These are phyloP conservation scores for Xylariaceae sp. DNA, from an alignment of 2,329 filamentous ascomycete genomes.

Conservation along the genomic window DNA sequence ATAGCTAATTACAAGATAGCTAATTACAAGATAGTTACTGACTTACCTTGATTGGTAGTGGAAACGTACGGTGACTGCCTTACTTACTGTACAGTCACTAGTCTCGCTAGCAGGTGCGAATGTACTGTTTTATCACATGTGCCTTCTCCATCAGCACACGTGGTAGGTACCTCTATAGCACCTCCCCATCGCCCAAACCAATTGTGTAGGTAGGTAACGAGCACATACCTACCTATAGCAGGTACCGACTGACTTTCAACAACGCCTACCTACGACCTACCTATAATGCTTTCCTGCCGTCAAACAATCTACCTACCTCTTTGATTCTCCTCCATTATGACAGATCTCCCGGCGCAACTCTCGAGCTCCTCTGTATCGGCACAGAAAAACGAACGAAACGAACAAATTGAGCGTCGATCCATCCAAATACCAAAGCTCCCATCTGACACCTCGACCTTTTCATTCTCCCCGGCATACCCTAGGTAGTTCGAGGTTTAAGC, in stretches of 20 bases:
- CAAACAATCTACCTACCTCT: not conserved
- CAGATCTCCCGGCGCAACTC: not conserved
- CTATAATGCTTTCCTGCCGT: not conserved
- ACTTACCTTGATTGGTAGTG: too few species aligned
- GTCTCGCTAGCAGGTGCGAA: too few species aligned
- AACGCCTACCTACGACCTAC: not conserved
- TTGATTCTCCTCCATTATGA: not conserved
- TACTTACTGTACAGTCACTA: too few species aligned
- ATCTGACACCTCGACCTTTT: constrained; percentile 1
- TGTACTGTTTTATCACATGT: too few species aligned
- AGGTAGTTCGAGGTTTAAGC: constrained; percentile 16
- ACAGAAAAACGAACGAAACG: not conserved
- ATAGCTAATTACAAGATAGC: too few species aligned
- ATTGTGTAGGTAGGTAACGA: not conserved
- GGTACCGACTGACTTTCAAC: not conserved
- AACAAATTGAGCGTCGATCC: not conserved
- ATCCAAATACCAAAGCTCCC: not conserved
- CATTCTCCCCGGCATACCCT: constrained; percentile 9
- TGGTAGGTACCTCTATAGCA: too few species aligned
- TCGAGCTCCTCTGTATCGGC: not conserved
- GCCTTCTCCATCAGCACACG: too few species aligned
- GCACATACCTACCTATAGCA: not conserved
- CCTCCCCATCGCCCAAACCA: too few species aligned
- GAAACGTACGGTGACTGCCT: too few species aligned
- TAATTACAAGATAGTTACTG: too few species aligned